phyloP scores from a whole-genome alignment of 139 green algal species.

The Asterochloris sp. region DNA sequence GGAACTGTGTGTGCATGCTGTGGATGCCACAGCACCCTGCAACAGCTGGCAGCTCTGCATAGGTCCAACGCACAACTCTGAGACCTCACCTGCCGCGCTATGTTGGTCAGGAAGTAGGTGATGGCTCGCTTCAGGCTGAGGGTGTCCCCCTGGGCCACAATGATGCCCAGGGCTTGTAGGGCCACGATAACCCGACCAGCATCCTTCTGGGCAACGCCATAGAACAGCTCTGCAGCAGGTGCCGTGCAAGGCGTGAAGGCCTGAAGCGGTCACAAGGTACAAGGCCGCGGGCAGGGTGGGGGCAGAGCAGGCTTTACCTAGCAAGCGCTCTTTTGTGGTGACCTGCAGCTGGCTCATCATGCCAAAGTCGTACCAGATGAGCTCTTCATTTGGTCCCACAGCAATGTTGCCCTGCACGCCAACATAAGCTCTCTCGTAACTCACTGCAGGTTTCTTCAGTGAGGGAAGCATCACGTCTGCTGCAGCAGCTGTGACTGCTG shows the following conservation, averaged over 20 bases:
- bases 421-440: not conserved
- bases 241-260: constrained; percentile 17
- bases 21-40: too few relatives aligned
- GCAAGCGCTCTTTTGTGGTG: constrained; percentile 30
- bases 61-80: too few relatives aligned
- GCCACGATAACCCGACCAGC: constrained; percentile 43
- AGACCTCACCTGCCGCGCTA: constrained; percentile 19
- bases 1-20: not conserved
- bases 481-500: too few relatives aligned
- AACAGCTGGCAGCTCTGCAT: too few relatives aligned
- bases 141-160: constrained; percentile 60
- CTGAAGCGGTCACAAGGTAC: too few relatives aligned
- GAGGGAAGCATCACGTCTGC: too few relatives aligned
- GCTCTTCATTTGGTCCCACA: constrained; percentile 9
- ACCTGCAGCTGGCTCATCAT: constrained; percentile 53
- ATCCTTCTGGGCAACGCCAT: constrained; percentile 47
- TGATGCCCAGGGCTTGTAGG: constrained; percentile 67
- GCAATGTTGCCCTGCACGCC: constrained; percentile 34
- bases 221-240: constrained; percentile 34
- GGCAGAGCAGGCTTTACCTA: not conserved
- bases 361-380: constrained; percentile 55
- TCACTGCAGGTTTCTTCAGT: not conserved
- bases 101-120: constrained; percentile 74
- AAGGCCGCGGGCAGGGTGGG: not conserved
- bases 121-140: constrained; percentile 62